Evolutionary conservation across 2,329 filamentous ascomycete species (phyloP), one percentile per base, ranked within the genome.

Genomic region (Moelleriella libera): DNA sequence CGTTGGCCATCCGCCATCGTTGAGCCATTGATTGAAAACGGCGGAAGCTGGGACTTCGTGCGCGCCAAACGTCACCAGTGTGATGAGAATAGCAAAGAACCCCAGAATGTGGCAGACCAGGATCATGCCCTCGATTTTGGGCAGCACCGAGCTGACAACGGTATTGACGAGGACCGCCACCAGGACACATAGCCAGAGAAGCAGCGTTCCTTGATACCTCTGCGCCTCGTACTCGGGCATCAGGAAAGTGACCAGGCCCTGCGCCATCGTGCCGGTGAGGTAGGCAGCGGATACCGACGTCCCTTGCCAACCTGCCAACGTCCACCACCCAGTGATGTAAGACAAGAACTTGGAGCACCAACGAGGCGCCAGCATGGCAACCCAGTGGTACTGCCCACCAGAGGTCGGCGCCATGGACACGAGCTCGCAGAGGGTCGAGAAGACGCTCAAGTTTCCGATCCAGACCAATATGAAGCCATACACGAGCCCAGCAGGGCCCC

Each of bases 361-460:
- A 1, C 59, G 59, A 0, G 74, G 70, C 2, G 59, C 70, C 46
- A 78, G 68, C 52, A 74, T 69, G 1, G 70, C 73, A 0, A 78
- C 73, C 74, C 75, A 79, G 55, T 78, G 74, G 51, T 80, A 80
- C 59, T 81, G 75, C 6, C 76, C 45, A 41, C 75, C 76, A 0
- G 72, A 48, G 54, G 77, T 55, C 55, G 75, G 53, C 50, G 73
- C 66, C 62, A 71, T 71, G 0, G 66, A 70, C 2, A 66, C 64
- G 52, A 70, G 61, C 56, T 71, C 69, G 11, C 56, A 58, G 50
- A 61, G 55, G 30, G 57, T 63, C 3, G 63, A 58, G 29, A 68
- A 70, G 28, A 71, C 63, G 32, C 65, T 64, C 30, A 69, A 54
- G 51, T 64, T 68, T 3, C 71, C 71, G 30, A 68, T 54, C 66